Percentiles rank a stretch among this genome's conserved stretches.
phyloP scores from a whole-genome alignment of 2,329 filamentous ascomycete species.

The Fusarium sp. region DNA sequence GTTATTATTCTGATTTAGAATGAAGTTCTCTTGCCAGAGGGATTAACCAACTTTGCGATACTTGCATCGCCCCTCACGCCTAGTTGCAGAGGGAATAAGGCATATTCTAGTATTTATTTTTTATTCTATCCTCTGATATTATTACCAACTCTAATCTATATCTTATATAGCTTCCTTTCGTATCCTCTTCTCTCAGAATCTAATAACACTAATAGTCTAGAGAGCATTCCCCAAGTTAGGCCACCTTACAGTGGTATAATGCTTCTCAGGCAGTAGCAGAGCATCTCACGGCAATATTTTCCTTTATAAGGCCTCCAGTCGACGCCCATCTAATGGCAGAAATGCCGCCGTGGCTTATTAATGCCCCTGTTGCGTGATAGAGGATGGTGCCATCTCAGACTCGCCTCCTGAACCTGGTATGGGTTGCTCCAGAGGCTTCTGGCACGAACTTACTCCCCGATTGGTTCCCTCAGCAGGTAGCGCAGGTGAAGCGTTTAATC shows the following conservation, averaged over 20 bases:
- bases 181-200: background rate
- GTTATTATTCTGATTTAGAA: background rate
- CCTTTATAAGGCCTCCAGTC: background rate
- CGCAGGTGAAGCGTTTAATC: no score
- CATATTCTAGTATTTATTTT: background rate
- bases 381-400: background rate
- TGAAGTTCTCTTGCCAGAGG: background rate
- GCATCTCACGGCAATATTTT: background rate
- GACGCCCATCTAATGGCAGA: slow-evolving; percentile 3
- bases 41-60: no score
- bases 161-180: background rate
- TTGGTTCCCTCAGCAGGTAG: background rate
- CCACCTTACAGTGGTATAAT: background rate
- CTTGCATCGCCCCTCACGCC: background rate
- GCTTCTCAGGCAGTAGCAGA: background rate
- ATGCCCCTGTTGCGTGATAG: background rate
- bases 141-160: background rate
- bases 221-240: background rate
- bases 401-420: background rate
- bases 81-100: background rate
- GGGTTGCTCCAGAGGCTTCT: background rate
- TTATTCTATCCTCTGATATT: background rate
- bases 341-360: slow-evolving; percentile 9
- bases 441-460: background rate
- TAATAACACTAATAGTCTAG: background rate